These are phyloP conservation scores for Aspergillus quadrilineatus DNA, from an alignment of 2,329 filamentous ascomycete species.

Conservation along the genomic window DNA sequence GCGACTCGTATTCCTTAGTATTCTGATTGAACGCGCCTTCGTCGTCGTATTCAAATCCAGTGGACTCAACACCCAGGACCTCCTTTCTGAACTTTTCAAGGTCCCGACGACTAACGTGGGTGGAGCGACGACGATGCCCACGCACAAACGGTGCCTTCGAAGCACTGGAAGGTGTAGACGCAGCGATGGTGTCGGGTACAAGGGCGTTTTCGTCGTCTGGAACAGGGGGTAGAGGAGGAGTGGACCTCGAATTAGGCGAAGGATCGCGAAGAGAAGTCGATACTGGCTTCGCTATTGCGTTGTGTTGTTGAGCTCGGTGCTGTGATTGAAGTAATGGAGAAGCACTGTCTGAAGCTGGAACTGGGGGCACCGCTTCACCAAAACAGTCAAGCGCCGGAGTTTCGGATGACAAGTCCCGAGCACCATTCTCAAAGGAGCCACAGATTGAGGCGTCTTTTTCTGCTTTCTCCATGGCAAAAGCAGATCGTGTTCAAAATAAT, in stretches of 20 bases:
- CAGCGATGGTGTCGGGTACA: slow-evolving; percentile 34
- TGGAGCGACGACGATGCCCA: slow-evolving; percentile 44
- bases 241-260: slow-evolving; percentile 1
- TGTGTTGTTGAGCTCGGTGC: background rate
- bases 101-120: slow-evolving; percentile 41
- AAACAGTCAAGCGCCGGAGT: slow-evolving; percentile 25
- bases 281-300: background rate
- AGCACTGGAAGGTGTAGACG: slow-evolving; percentile 28
- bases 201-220: slow-evolving; percentile 7
- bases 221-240: background rate
- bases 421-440: slow-evolving; percentile 16
- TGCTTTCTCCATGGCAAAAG: slow-evolving; percentile 10
- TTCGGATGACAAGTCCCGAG: slow-evolving; percentile 20
- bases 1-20: slow-evolving; percentile 27
- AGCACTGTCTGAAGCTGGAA: background rate
- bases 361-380: slow-evolving; percentile 12
- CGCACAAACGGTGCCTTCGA: slow-evolving; percentile 37
- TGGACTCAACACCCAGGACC: slow-evolving; percentile 33
- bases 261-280: background rate
- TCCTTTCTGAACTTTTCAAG: slow-evolving; percentile 40
- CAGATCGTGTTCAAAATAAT: background rate
- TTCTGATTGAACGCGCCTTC: slow-evolving; percentile 25
- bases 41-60: slow-evolving; percentile 32
- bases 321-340: background rate
- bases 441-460: slow-evolving; percentile 8